These are phyloP conservation scores for Phytophthora cryptogea DNA, from an alignment of 352 stramenopile genomes.

Conservation along the genomic window DNA sequence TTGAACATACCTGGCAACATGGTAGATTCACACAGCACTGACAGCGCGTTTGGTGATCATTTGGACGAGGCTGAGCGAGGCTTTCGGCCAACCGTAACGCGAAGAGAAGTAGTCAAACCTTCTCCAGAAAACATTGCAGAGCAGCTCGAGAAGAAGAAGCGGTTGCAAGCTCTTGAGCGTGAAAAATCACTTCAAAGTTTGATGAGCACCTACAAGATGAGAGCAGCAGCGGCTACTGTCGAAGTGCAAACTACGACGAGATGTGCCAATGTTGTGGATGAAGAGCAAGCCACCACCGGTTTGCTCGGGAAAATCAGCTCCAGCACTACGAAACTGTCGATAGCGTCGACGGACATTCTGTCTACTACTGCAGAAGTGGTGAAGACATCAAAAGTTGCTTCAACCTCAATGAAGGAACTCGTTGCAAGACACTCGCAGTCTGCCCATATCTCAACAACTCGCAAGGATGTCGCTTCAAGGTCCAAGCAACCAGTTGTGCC, in stretches of 20 bases:
- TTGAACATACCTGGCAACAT: background rate
- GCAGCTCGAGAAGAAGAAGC: constrained; percentile 32
- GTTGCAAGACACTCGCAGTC: constrained; percentile 35
- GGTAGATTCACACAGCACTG: background rate
- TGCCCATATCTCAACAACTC: constrained; percentile 5
- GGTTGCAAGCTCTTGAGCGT: constrained; percentile 28
- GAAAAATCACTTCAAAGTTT: constrained; percentile 29
- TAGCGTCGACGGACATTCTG: constrained; percentile 10
- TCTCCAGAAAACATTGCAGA: constrained; percentile 13
- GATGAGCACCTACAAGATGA: constrained; percentile 23
- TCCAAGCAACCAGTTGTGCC: constrained; percentile 3
- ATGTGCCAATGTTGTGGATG: background rate
- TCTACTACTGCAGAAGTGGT: constrained; percentile 11
- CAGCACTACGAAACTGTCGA: background rate
- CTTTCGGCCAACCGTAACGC: constrained; percentile 2
- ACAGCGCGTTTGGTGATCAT: background rate
- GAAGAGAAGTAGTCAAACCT: constrained; percentile 9
- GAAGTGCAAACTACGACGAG: constrained; percentile 12
- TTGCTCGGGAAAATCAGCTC: constrained; percentile 20
- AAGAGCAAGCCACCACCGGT: background rate
- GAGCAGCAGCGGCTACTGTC: background rate
- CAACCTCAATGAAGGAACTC: constrained; percentile 46
- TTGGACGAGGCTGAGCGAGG: background rate
- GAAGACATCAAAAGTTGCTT: constrained; percentile 21
- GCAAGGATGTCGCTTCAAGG: background rate